A percentile compares a stretch with the other conserved stretches of the same genome.
Conservation (phyloP, 108 stramenopile species). For the Cyclotella atomus region DNA sequence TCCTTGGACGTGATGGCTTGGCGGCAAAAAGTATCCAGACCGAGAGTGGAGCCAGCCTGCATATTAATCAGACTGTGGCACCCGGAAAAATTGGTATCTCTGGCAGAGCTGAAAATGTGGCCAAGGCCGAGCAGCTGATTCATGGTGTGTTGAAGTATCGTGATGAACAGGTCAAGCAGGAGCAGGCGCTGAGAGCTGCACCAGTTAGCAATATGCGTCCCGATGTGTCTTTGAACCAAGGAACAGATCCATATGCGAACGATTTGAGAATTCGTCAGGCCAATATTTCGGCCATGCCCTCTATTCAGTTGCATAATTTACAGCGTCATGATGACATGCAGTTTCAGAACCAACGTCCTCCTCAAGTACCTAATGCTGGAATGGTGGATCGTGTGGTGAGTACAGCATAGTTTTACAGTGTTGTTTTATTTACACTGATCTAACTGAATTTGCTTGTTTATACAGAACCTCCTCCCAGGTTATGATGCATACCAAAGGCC, state of each 20-base stretch:
- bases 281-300: background rate
- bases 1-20: slow-evolving; percentile 89
- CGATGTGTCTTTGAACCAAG: slow-evolving; percentile 4
- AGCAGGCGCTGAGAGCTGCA: slow-evolving; percentile 5
- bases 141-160: slow-evolving; percentile 85
- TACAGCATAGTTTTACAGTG: background rate
- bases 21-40: slow-evolving; percentile 90
- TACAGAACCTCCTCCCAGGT: slow-evolving; percentile 25
- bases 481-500: slow-evolving; percentile 31
- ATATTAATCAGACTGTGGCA: slow-evolving; percentile 82
- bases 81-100: slow-evolving; percentile 82
- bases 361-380: background rate
- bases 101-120: slow-evolving; percentile 64
- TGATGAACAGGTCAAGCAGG: slow-evolving; percentile 55
- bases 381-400: background rate
- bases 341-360: slow-evolving; percentile 4
- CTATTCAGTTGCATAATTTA: background rate
- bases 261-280: background rate
- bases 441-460: background rate
- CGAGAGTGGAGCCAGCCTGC: slow-evolving; percentile 79
- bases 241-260: slow-evolving; percentile 1
- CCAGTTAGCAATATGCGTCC: background rate
- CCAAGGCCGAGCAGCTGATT: slow-evolving; percentile 76
- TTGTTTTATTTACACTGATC: background rate
- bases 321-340: slow-evolving; percentile 5